Base-by-base conservation (phyloP, 2,329 filamentous ascomycete species). In the Parascedosporium putredinis region DNA sequence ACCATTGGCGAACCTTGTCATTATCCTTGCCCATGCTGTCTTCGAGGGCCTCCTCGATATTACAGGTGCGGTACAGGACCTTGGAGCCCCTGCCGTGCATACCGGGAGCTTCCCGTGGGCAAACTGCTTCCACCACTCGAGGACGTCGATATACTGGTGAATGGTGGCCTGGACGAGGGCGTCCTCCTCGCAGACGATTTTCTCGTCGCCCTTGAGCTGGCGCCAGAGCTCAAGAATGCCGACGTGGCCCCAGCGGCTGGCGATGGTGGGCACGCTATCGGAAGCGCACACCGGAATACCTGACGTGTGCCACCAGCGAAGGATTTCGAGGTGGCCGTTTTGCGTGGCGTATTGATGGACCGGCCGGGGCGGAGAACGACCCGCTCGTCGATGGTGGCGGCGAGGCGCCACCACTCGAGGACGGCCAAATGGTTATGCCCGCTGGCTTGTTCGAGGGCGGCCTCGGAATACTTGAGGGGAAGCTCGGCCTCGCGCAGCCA, bases 61-160 rank as follows among this genome's bases (percentile, higher is more conserved):
- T 89, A 64, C 89, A 95, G 1, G 88, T 95, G 64, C 91, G 90
- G 66, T 95, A 96, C 64, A 95, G 88, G 23, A 96, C 89, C 48
- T 79, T 76, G 57, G 90, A 74, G 54, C 70, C 70, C 27, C 72
- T 67, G 14, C 75, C 75, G 36, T 72, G 66, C 75, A 73, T 78
- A 36, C 70, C 74, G 1, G 70, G 70, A 78, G 67, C 58, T 75
- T 70, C 45, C 77, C 73, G 49, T 76, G 69, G 6, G 78, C 76
- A 57, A 83, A 85, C 49, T 74, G 75, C 60, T 86, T 85, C 90
- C 91, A 96, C 91, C 91, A 96, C 62, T 95, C 88, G 6, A 97
- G 70, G 20, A 95, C 88, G 31, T 81, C 75, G 3, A 89, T 79
- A 62, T 94, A 86, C 4, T 88, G 88, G 61, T 91, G 86, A 58